These are phyloP conservation scores for Antitrichia curtipendula DNA, from an alignment of 225 moss, liverwort and hornwort species.

Conservation along the genomic window DNA sequence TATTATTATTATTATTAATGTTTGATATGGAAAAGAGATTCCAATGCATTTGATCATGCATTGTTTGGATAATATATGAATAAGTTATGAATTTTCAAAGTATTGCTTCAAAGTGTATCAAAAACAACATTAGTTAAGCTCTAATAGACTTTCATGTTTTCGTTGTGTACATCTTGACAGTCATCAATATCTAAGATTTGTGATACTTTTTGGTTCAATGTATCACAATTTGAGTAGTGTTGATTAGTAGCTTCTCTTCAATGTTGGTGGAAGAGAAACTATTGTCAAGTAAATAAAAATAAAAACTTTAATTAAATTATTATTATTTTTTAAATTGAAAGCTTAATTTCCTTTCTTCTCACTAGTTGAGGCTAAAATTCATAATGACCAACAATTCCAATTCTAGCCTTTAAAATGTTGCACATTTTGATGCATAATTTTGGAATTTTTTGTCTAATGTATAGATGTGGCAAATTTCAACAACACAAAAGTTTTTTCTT, in stretches of 20 bases:
- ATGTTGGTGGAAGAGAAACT: too few relatives aligned
- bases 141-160: neutral
- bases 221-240: neutral
- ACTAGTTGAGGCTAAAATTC: too few relatives aligned
- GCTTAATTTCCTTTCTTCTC: too few relatives aligned
- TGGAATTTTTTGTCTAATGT: too few relatives aligned
- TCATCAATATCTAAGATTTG: neutral
- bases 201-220: neutral
- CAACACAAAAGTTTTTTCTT: too few relatives aligned
- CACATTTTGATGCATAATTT: too few relatives aligned
- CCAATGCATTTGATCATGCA: neutral
- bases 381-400: too few relatives aligned
- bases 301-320: too few relatives aligned
- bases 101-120: neutral
- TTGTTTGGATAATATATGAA: neutral
- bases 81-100: neutral
- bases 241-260: neutral
- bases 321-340: too few relatives aligned
- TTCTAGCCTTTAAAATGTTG: too few relatives aligned
- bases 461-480: fast-evolving
- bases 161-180: neutral
- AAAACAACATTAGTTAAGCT: neutral
- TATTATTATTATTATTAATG: too few relatives aligned
- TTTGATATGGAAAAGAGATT: neutral
- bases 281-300: too few relatives aligned